These are phyloP conservation scores for Phytophthora colocasiae DNA, from an alignment of 352 stramenopile genomes.

Conservation along the genomic window DNA sequence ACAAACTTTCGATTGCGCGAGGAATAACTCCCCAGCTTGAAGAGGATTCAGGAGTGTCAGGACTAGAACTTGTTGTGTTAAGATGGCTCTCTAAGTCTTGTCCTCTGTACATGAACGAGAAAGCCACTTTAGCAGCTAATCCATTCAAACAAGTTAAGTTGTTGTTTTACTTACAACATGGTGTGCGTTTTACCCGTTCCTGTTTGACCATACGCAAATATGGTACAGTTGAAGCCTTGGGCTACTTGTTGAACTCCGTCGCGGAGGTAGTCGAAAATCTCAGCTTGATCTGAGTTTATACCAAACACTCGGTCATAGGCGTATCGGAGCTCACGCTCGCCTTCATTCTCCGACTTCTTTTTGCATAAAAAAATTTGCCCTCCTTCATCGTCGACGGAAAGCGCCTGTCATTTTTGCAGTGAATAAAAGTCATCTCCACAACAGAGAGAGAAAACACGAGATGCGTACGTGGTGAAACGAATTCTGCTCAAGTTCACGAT, in stretches of 20 bases:
- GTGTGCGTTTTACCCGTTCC: slow-evolving; percentile 92
- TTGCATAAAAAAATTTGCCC: slow-evolving; percentile 59
- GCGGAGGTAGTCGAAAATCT: slow-evolving; percentile 79
- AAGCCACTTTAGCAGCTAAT: slow-evolving; percentile 1
- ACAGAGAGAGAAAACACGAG: neutral
- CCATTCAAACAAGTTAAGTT: neutral
- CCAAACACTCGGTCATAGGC: slow-evolving; percentile 83
- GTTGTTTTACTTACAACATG: slow-evolving; percentile 68
- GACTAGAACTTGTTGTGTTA: slow-evolving; percentile 8
- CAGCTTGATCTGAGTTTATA: slow-evolving; percentile 58
- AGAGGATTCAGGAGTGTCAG: slow-evolving; percentile 8
- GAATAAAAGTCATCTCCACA: neutral
- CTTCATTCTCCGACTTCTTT: slow-evolving; percentile 48
- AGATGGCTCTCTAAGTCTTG: slow-evolving; percentile 61
- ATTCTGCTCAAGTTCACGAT: slow-evolving; percentile 58
- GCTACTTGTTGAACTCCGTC: slow-evolving; percentile 81
- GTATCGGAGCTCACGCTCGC: slow-evolving; percentile 59
- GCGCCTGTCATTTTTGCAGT: slow-evolving; percentile 20
- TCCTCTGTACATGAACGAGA: slow-evolving; percentile 38
- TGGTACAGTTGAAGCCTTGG: slow-evolving; percentile 91
- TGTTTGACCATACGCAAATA: slow-evolving; percentile 93
- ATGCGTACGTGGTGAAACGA: slow-evolving; percentile 40
- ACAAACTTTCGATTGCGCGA: slow-evolving; percentile 84
- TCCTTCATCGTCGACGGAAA: slow-evolving; percentile 45
- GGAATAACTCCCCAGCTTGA: slow-evolving; percentile 83